These are phyloP conservation scores for Oryza nivara DNA, from an alignment of 176 grass and related monocot genomes.

Conservation along the genomic window DNA sequence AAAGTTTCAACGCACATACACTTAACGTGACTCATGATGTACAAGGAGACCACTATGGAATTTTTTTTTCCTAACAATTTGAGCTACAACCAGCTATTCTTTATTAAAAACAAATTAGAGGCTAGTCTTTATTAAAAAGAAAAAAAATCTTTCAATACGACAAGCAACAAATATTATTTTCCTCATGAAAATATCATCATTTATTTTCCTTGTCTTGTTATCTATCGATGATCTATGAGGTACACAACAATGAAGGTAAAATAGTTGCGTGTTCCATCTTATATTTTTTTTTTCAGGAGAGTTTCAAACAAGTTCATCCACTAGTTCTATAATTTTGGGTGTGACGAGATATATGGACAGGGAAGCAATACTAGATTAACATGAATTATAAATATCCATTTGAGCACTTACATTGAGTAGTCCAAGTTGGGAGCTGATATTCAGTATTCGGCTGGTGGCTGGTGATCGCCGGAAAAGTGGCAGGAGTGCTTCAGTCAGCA, in stretches of 20 bases:
- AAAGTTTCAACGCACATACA: neutral
- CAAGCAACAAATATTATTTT: neutral
- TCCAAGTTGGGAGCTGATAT: conserved; percentile 92
- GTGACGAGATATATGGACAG: neutral
- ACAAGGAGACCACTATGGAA: neutral
- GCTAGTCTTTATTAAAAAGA: neutral
- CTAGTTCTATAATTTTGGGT: neutral
- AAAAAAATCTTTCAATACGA: neutral
- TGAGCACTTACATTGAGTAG: conserved; percentile 77
- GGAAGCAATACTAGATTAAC: neutral
- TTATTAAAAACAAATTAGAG: neutral
- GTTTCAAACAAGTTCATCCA: neutral
- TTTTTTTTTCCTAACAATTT: neutral
- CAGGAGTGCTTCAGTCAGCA: conserved; percentile 71
- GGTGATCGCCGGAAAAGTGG: conserved; percentile 72
- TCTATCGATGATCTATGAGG: neutral
- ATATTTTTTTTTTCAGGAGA: neutral
- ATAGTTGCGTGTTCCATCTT: neutral
- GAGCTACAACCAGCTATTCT: neutral
- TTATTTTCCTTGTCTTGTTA: neutral
- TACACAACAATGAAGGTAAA: neutral
- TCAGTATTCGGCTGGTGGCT: conserved; percentile 72
- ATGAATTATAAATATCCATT: neutral
- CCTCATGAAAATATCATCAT: neutral
- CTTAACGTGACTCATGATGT: neutral